Evolutionary conservation across 192 early-diverging fungal genomes (phyloP).

Genomic region (Oehlia diaphana): DNA sequence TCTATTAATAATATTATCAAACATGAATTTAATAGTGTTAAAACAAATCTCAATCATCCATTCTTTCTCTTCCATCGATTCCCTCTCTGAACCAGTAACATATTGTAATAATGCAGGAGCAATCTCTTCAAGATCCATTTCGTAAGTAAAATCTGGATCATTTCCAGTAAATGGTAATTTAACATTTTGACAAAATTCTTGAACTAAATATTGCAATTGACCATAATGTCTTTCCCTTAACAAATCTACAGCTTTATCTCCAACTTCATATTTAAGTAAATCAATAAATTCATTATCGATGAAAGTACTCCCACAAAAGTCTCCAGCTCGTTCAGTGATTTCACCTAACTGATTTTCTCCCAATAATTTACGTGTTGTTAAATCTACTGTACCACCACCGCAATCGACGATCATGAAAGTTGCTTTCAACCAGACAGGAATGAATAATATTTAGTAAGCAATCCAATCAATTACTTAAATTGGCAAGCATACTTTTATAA

Average conservation of each 20-base stretch:
- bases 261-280: not conserved
- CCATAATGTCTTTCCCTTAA: conserved; percentile 1
- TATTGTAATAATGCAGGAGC: not conserved
- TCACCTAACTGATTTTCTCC: not conserved
- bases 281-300: conserved; percentile 15
- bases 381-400: conserved; percentile 59
- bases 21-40: conserved; percentile 50
- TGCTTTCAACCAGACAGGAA: not conserved
- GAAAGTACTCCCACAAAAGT: not conserved
- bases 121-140: not conserved
- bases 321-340: not conserved
- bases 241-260: not conserved
- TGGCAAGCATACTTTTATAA: not conserved
- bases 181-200: not conserved
- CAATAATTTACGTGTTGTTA: conserved; percentile 36
- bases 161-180: not conserved
- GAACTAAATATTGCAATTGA: conserved; percentile 6
- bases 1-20: conserved; percentile 56
- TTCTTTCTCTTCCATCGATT: conserved; percentile 40
- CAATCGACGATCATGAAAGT: conserved; percentile 61
- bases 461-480: too few relatives aligned
- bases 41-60: conserved; percentile 39
- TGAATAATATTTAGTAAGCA: too few relatives aligned
- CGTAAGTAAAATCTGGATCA: not conserved
- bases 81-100: not conserved